These are phyloP conservation scores for Boletus subparvulus DNA, from an alignment of 768 basidiomycete genomes.

Conservation along the genomic window DNA sequence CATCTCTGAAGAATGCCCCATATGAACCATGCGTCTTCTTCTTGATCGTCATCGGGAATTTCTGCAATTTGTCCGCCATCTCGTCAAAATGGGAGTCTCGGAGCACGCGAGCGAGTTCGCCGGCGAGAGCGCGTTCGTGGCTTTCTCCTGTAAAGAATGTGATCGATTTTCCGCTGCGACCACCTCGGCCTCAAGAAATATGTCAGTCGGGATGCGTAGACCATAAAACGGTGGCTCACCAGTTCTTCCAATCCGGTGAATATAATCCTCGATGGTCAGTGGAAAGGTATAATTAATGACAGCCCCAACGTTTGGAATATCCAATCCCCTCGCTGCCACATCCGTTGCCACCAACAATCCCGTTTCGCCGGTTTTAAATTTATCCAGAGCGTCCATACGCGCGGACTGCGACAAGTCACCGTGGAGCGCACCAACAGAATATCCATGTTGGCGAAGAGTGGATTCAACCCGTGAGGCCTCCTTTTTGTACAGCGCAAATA, in stretches of 20 bases:
- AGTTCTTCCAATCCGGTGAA: slow-evolving; percentile 88
- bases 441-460: slow-evolving; percentile 71
- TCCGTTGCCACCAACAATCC: slow-evolving; percentile 93
- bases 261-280: slow-evolving; percentile 90
- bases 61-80: slow-evolving; percentile 59
- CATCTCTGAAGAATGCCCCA: slow-evolving; percentile 79
- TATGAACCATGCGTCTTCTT: slow-evolving; percentile 92
- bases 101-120: slow-evolving; percentile 89
- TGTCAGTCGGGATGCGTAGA: background rate
- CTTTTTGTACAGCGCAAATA: slow-evolving; percentile 98
- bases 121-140: slow-evolving; percentile 84
- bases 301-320: slow-evolving; percentile 92
- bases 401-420: slow-evolving; percentile 88
- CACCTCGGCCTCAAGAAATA: slow-evolving; percentile 64
- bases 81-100: slow-evolving; percentile 83
- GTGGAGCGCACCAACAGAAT: slow-evolving; percentile 79
- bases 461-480: slow-evolving; percentile 90
- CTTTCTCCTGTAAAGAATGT: slow-evolving; percentile 96
- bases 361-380: slow-evolving; percentile 80
- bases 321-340: slow-evolving; percentile 94
- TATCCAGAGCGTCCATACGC: slow-evolving; percentile 81
- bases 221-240: slow-evolving; percentile 42
- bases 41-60: slow-evolving; percentile 96
- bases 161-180: slow-evolving; percentile 84
- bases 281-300: slow-evolving; percentile 99